These are phyloP conservation scores for Porcisia hertigi DNA, from an alignment of 208 protist genomes.

Conservation along the genomic window DNA sequence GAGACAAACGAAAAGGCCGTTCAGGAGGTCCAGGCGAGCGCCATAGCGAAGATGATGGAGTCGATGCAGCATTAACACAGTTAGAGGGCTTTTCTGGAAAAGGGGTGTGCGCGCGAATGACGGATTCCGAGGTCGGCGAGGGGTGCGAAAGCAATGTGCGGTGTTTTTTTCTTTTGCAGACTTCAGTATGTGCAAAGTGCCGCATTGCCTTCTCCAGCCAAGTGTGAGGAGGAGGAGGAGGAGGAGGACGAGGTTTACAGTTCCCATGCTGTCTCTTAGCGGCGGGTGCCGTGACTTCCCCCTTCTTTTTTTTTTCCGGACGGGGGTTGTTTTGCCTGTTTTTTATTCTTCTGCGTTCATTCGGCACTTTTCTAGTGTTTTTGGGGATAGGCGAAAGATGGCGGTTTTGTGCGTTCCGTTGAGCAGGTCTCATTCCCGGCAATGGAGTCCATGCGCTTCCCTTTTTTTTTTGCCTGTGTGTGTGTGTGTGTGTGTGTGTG, in stretches of 20 bases:
- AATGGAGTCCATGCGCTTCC: neutral
- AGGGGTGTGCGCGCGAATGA: neutral
- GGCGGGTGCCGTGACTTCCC: neutral
- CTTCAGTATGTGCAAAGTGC: neutral
- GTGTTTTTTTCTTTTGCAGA: neutral
- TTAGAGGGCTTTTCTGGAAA: neutral
- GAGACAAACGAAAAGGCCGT: conserved; percentile 60
- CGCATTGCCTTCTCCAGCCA: neutral
- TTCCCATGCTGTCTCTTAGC: neutral
- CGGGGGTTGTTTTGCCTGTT: no score
- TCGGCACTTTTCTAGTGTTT: no score
- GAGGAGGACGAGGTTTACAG: neutral
- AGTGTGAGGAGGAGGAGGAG: neutral
- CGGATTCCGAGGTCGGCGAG: no score
- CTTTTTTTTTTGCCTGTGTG: neutral
- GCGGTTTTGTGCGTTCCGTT: no score
- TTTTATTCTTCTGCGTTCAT: neutral
- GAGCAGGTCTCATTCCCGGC: neutral
- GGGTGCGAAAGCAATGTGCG: no score
- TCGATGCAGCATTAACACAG: conserved; percentile 49
- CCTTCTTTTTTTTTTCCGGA: neutral
- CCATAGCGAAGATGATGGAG: conserved; percentile 59
- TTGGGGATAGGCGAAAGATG: neutral
- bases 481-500: neutral
- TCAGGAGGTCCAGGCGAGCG: conserved; percentile 54